phyloP scores from a whole-genome alignment of 352 stramenopile species.

The Elongisporangium undulatum region DNA sequence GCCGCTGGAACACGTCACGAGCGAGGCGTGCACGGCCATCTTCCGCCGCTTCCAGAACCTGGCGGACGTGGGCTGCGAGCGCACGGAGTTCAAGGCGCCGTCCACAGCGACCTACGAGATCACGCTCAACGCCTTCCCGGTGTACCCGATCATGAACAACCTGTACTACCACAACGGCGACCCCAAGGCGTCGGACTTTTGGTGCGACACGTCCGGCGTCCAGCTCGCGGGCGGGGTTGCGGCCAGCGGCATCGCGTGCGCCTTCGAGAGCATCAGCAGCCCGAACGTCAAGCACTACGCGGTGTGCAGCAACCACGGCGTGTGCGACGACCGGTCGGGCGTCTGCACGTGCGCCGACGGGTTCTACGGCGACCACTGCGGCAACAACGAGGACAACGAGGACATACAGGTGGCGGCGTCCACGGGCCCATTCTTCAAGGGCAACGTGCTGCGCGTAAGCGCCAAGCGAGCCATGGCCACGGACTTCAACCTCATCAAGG shows the following conservation, averaged over 20 bases:
- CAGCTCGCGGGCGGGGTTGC: constrained; percentile 8
- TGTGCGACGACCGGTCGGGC: constrained; percentile 41
- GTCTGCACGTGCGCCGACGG: constrained; percentile 59
- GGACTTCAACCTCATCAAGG: constrained; percentile 72
- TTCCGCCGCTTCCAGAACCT: constrained; percentile 75
- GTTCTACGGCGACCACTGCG: constrained; percentile 68
- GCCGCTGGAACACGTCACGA: constrained; percentile 43
- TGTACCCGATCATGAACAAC: constrained; percentile 80
- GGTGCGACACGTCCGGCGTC: constrained; percentile 40
- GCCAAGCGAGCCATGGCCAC: constrained; percentile 33
- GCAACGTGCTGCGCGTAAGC: constrained; percentile 56
- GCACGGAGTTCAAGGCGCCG: constrained; percentile 23
- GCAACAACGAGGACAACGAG: constrained; percentile 57
- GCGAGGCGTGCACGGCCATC: constrained; percentile 46
- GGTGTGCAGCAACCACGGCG: constrained; percentile 54
- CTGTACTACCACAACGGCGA: constrained; percentile 65
- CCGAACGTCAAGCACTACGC: constrained; percentile 42
- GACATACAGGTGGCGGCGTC: constrained; percentile 50
- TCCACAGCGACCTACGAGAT: constrained; percentile 44
- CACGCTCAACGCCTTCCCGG: constrained; percentile 55
- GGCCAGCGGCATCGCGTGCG: constrained; percentile 22
- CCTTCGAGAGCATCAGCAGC: constrained; percentile 41
- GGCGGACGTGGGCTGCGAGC: constrained; percentile 41
- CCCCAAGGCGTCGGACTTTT: constrained; percentile 42
- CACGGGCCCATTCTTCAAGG: constrained; percentile 57